phyloP scores from a whole-genome alignment of 441 rosid species.

The Corymbia calophylla region DNA sequence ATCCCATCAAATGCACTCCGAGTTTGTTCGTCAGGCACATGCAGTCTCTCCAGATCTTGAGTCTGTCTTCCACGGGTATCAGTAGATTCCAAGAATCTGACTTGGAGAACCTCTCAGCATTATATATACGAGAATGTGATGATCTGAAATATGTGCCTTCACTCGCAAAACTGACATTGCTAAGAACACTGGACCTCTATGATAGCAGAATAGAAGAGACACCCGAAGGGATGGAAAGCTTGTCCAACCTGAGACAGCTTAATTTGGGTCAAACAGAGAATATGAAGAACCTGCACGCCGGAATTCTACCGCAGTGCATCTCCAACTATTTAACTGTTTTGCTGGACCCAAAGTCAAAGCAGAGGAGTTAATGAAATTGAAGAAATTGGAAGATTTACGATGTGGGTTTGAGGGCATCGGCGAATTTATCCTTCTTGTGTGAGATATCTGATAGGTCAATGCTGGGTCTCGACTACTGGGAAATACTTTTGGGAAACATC shows the following conservation, averaged over 20 bases:
- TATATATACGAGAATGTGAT: neutral
- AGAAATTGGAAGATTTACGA: neutral
- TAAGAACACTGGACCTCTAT: neutral
- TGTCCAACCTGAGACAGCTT: neutral
- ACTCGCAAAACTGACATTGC: fast-evolving
- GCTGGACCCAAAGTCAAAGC: neutral
- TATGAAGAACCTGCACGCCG: neutral
- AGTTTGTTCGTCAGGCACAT: neutral
- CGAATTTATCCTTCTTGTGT: neutral
- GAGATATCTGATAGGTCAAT: neutral
- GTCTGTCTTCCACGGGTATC: neutral
- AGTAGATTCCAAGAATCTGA: neutral
- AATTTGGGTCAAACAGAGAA: neutral
- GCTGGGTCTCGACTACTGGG: neutral
- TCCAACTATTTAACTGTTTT: neutral
- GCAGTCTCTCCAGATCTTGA: neutral
- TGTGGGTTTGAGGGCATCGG: neutral
- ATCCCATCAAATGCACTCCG: neutral
- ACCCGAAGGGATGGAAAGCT: neutral
- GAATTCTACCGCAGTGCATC: neutral
- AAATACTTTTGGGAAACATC: neutral
- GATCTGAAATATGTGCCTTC: neutral
- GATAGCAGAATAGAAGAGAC: neutral
- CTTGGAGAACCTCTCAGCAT: neutral
- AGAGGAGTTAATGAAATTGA: neutral